phyloP scores from a whole-genome alignment of 1,284 basidiomycete species.

The Tausonia pullulans region DNA sequence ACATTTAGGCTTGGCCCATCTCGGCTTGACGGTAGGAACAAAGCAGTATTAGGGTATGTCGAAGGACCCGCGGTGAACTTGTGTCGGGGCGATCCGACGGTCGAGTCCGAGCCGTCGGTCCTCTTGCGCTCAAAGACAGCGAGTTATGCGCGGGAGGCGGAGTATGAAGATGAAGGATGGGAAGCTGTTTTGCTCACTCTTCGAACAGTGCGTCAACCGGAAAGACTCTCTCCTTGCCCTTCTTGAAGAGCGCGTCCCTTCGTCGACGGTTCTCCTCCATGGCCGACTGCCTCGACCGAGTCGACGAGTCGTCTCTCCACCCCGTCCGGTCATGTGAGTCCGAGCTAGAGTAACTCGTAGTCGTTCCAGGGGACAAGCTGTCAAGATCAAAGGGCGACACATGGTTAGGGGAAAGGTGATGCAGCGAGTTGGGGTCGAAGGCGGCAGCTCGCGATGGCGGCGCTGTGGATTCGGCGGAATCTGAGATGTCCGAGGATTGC shows the following conservation, averaged over 20 bases:
- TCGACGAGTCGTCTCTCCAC: background rate
- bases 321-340: background rate
- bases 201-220: slow-evolving; percentile 7
- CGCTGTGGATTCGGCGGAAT: background rate
- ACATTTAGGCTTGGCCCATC: too few species aligned
- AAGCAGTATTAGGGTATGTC: too few species aligned
- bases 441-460: background rate
- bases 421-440: background rate
- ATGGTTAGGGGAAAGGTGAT: background rate
- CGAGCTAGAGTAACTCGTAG: background rate
- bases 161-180: background rate
- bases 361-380: background rate
- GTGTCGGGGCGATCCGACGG: too few species aligned
- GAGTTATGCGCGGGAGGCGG: background rate
- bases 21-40: too few species aligned
- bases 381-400: background rate
- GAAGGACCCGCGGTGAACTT: too few species aligned
- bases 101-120: too few species aligned
- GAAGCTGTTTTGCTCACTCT: background rate
- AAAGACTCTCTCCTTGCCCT: background rate
- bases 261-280: background rate
- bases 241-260: slow-evolving; percentile 10
- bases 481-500: background rate
- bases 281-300: background rate
- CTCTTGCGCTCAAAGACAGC: too few species aligned